Evolutionary conservation across 1,284 basidiomycete species (phyloP).

Genomic region (Ceratobasidium sp.): DNA sequence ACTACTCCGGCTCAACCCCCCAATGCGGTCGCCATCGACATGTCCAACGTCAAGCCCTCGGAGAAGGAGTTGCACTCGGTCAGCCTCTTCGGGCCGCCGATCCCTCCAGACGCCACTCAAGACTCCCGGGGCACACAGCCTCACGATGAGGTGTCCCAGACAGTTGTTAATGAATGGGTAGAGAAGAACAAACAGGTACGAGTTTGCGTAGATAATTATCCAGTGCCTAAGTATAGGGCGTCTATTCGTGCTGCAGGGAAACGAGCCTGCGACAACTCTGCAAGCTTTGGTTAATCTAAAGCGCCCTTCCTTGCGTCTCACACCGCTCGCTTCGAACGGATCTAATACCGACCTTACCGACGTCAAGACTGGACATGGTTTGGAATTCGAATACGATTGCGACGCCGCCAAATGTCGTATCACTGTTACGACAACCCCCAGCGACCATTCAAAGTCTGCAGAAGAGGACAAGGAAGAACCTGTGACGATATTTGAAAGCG

Average conservation of each 20-base stretch:
- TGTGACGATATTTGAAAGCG: conserved; percentile 72
- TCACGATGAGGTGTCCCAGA: conserved; percentile 1
- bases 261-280: conserved; percentile 80
- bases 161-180: conserved; percentile 13
- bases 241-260: conserved; percentile 5
- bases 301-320: conserved; percentile 76
- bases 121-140: conserved; percentile 5
- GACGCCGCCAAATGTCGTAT: conserved; percentile 82
- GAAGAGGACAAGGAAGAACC: conserved; percentile 49
- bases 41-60: conserved; percentile 47
- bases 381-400: conserved; percentile 90
- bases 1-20: conserved; percentile 52
- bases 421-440: conserved; percentile 51
- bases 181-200: conserved; percentile 29
- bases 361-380: conserved; percentile 62
- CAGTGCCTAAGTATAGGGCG: neutral
- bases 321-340: conserved; percentile 57
- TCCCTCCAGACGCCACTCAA: conserved; percentile 56
- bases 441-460: conserved; percentile 57
- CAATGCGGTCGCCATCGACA: conserved; percentile 51
- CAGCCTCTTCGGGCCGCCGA: conserved; percentile 74
- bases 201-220: neutral
- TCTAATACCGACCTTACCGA: conserved; percentile 45
- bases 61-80: conserved; percentile 59
- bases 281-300: conserved; percentile 92